Percentiles rank a stretch among this genome's conserved stretches.
Conservation (phyloP, 495 filamentous ascomycete species). For the Chaetomium tenue region DNA sequence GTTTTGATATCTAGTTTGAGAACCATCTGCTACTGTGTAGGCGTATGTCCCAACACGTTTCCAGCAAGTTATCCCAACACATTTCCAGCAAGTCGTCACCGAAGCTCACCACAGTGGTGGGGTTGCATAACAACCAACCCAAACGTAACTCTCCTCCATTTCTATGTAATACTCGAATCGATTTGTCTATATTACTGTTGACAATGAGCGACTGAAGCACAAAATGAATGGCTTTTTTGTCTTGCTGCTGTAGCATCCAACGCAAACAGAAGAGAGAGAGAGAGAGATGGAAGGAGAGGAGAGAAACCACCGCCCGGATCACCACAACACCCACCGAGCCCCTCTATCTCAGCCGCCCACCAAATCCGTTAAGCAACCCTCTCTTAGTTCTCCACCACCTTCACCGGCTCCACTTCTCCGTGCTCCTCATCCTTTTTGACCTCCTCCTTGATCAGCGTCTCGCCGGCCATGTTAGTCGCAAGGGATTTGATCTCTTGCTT, state of each 20-base stretch:
- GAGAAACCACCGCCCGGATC: background rate
- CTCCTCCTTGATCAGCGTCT: constrained; percentile 46
- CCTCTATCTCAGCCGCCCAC: background rate
- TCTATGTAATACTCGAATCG: background rate
- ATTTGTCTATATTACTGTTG: constrained; percentile 3
- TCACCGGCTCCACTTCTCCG: constrained; percentile 38
- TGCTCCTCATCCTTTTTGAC: constrained; percentile 38
- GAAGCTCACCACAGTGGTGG: background rate
- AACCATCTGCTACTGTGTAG: background rate
- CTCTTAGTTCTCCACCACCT: constrained; percentile 32
- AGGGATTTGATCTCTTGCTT: constrained; percentile 38
- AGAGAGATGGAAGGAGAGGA: too few species aligned
- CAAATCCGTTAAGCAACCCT: background rate
- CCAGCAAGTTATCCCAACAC: background rate
- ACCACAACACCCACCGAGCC: background rate
- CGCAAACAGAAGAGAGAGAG: background rate
- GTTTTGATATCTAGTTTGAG: background rate
- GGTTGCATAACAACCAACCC: background rate
- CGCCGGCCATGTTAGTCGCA: constrained; percentile 58
- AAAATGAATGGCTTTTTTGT: background rate
- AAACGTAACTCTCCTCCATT: background rate
- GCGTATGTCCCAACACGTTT: background rate
- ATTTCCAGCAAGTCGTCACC: background rate
- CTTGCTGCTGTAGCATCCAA: background rate
- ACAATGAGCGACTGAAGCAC: background rate